Conservation (phyloP, 208 protist genomes). For the Herpetomonas tarakana region DNA sequence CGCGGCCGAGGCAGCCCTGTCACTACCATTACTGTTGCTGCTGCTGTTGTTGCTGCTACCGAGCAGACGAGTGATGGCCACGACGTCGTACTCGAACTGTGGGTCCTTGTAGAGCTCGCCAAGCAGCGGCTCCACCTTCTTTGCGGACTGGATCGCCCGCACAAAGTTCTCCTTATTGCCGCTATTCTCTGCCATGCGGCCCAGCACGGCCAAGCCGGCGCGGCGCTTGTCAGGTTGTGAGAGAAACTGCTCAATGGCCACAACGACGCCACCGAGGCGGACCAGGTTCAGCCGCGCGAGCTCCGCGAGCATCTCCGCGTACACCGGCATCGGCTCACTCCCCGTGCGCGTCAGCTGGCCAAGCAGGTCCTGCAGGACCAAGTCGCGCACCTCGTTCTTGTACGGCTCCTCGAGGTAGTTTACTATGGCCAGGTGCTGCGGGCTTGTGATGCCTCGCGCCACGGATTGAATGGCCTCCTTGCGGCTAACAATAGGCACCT, state of each 20-base stretch:
- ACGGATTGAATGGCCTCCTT: slow-evolving; percentile 18
- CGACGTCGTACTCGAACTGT: slow-evolving; percentile 61
- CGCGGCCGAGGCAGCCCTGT: no score
- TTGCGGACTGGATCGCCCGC: slow-evolving; percentile 29
- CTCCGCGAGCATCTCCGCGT: slow-evolving; percentile 47
- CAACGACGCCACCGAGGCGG: slow-evolving; percentile 39
- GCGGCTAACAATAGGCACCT: slow-evolving; percentile 8
- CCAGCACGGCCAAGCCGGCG: slow-evolving; percentile 44
- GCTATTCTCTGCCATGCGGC: slow-evolving; percentile 35
- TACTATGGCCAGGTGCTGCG: slow-evolving; percentile 50
- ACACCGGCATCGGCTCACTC: slow-evolving; percentile 21
- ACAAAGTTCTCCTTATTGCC: slow-evolving; percentile 19
- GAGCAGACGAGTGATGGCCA: slow-evolving; percentile 50
- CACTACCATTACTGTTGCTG: background rate
- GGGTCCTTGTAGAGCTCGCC: slow-evolving; percentile 41
- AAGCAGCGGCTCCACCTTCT: slow-evolving; percentile 25
- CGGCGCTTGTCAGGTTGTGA: slow-evolving; percentile 29
- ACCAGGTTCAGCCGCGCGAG: slow-evolving; percentile 59
- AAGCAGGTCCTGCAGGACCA: slow-evolving; percentile 54
- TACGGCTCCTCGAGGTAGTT: slow-evolving; percentile 33
- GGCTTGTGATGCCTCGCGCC: slow-evolving; percentile 41
- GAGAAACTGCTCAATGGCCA: slow-evolving; percentile 53
- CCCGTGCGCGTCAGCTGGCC: slow-evolving; percentile 23
- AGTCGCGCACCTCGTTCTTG: slow-evolving; percentile 44
- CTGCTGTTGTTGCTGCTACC: slow-evolving; percentile 3